These are phyloP conservation scores for Sugiyamaella paludigena DNA, from an alignment of 1,139 yeast species.

Conservation along the genomic window DNA sequence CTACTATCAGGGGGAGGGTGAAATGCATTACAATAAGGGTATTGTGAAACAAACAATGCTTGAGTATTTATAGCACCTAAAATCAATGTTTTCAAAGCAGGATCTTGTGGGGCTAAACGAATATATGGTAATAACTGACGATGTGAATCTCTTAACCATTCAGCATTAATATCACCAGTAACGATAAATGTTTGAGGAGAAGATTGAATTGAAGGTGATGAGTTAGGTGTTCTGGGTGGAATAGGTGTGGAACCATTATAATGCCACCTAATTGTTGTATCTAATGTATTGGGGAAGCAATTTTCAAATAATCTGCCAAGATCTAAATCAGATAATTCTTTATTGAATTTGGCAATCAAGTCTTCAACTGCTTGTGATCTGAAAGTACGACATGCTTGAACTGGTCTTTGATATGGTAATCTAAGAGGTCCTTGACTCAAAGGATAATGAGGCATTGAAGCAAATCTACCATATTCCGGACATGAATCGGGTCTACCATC, in stretches of 20 bases:
- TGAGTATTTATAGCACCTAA: constrained; percentile 82
- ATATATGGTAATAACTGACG: constrained; percentile 78
- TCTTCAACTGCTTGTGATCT: constrained; percentile 59
- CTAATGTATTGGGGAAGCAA: constrained; percentile 82
- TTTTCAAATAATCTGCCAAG: constrained; percentile 75
- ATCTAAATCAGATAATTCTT: constrained; percentile 57
- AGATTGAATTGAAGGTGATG: not conserved
- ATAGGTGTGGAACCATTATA: constrained; percentile 26
- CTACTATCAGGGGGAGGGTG: constrained; percentile 59
- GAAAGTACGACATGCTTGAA: constrained; percentile 69
- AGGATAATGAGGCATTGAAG: constrained; percentile 37
- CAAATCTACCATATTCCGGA: constrained; percentile 42
- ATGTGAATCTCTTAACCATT: constrained; percentile 85
- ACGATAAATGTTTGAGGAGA: constrained; percentile 63
- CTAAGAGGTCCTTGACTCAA: constrained; percentile 38
- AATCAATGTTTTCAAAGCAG: constrained; percentile 50
- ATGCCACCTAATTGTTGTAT: constrained; percentile 83
- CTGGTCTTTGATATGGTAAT: constrained; percentile 77
- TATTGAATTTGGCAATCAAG: constrained; percentile 54
- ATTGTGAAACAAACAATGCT: constrained; percentile 54
- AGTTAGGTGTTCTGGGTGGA: not conserved
- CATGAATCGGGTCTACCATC: constrained; percentile 28
- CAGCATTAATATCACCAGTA: constrained; percentile 86
- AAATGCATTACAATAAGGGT: constrained; percentile 89
- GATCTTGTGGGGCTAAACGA: constrained; percentile 53